Conservation (phyloP, 768 basidiomycete species). For the Tricholoma sp. region DNA sequence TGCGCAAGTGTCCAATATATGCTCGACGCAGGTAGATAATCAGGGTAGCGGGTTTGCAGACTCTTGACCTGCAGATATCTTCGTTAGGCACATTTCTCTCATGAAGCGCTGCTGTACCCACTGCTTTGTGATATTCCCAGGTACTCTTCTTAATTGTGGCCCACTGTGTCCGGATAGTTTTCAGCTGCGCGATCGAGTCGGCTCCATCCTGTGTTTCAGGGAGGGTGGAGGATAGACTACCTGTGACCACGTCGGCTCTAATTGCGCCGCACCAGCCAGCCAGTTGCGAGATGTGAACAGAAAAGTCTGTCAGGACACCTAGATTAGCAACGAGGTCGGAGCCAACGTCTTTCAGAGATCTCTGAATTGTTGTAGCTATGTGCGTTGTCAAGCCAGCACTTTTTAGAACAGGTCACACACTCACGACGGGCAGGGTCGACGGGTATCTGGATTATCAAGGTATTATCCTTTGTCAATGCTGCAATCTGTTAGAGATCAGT, state of each 20-base stretch:
- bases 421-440: slow-evolving; percentile 31
- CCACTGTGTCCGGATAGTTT: slow-evolving; percentile 10
- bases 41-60: slow-evolving; percentile 2
- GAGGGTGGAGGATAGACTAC: slow-evolving; percentile 4
- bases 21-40: neutral
- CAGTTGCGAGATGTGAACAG: slow-evolving; percentile 20
- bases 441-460: slow-evolving; percentile 26
- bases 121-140: slow-evolving; percentile 12
- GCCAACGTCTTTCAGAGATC: slow-evolving; percentile 31
- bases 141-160: slow-evolving; percentile 8
- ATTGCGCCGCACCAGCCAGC: slow-evolving; percentile 29
- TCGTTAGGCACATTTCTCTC: neutral
- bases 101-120: neutral
- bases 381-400: neutral
- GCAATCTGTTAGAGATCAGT: slow-evolving; percentile 25
- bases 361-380: slow-evolving; percentile 27
- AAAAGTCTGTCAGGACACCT: slow-evolving; percentile 28
- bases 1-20: neutral
- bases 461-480: slow-evolving; percentile 32
- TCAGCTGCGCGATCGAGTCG: neutral
- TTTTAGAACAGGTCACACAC: slow-evolving; percentile 7
- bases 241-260: slow-evolving; percentile 11
- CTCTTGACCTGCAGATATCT: slow-evolving; percentile 8
- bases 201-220: slow-evolving; percentile 2
- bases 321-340: slow-evolving; percentile 34